These are phyloP conservation scores for Trichosanthes cucumerina DNA, from an alignment of 306 rosid species.

Conservation along the genomic window DNA sequence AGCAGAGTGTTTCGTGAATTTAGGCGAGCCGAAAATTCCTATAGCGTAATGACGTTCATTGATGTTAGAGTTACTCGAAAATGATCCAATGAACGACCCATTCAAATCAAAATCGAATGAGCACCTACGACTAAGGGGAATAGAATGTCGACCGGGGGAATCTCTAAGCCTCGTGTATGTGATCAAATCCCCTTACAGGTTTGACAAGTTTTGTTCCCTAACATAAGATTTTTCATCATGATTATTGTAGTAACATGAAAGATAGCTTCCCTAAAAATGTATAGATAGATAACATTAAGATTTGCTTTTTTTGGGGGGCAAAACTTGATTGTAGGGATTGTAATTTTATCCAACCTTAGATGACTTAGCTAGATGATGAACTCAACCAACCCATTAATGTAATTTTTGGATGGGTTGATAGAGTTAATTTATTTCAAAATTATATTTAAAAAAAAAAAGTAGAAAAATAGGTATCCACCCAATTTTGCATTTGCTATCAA, in stretches of 20 bases:
- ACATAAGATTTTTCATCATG: not conserved
- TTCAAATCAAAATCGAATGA: not conserved
- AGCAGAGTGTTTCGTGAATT: slow-evolving; percentile 70
- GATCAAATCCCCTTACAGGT: not conserved
- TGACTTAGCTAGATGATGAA: no score
- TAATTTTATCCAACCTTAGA: not conserved
- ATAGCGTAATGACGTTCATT: slow-evolving; percentile 26
- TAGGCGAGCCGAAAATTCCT: slow-evolving; percentile 88
- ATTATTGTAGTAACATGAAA: not conserved
- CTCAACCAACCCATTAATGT: no score
- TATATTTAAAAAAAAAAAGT: no score
- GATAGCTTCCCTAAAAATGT: not conserved
- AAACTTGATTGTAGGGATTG: not conserved
- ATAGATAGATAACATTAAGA: not conserved
- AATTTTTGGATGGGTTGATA: no score
- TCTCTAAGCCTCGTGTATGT: not conserved
- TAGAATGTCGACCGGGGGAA: not conserved
- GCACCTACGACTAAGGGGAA: not conserved
- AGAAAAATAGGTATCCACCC: no score
- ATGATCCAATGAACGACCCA: not conserved
- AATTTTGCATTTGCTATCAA: no score
- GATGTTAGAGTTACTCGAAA: not conserved
- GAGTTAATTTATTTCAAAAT: no score
- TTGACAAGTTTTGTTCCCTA: not conserved
- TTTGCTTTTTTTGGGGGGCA: not conserved